Percentiles rank a stretch among this genome's conserved stretches.
Conservation (phyloP, 2,329 filamentous ascomycete species). For the Trichophyton verrucosum region DNA sequence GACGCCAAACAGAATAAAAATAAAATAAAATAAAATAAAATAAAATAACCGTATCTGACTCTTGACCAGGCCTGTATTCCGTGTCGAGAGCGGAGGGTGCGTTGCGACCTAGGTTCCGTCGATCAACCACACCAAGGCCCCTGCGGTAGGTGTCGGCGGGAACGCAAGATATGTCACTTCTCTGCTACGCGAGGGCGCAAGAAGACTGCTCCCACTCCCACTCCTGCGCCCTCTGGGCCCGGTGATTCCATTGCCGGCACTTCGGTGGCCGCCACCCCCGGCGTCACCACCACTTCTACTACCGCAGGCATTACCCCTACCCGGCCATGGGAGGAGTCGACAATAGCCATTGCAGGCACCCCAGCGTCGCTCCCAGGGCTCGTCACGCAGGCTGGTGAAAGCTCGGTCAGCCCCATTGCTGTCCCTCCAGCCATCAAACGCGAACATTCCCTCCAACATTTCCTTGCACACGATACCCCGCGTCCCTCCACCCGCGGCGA, state of each 20-base stretch:
- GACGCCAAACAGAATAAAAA: no score
- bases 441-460: background rate
- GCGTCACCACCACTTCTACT: background rate
- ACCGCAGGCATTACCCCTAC: background rate
- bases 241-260: background rate
- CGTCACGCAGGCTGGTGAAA: background rate
- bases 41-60: background rate
- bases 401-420: background rate
- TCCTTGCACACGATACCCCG: background rate
- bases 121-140: slow-evolving; percentile 15
- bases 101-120: slow-evolving; percentile 15
- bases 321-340: slow-evolving; percentile 3
- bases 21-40: no score
- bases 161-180: slow-evolving; percentile 16
- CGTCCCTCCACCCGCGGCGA: background rate
- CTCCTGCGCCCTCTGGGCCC: background rate
- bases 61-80: slow-evolving; percentile 15
- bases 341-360: slow-evolving; percentile 2
- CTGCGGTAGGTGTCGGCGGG: slow-evolving; percentile 15
- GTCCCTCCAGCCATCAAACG: slow-evolving; percentile 1
- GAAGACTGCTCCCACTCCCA: slow-evolving; percentile 7
- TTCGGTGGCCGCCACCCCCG: background rate
- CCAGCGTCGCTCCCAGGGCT: background rate
- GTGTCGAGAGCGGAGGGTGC: slow-evolving; percentile 16
- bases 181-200: slow-evolving; percentile 15